phyloP scores from a whole-genome alignment of 805 yeast species.

The Monosporozyma siamensis region DNA sequence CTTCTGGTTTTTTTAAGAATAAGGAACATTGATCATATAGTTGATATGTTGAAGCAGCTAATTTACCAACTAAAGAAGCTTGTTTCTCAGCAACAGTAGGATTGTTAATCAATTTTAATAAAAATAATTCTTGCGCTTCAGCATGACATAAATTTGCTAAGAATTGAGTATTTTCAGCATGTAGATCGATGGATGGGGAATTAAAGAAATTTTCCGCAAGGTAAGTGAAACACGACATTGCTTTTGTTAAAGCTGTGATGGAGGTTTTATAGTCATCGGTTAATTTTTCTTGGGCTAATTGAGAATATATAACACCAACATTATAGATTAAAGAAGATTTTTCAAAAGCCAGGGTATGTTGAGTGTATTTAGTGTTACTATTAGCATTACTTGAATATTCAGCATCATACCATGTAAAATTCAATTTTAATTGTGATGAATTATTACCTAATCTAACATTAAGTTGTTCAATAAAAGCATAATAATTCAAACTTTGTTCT shows the following conservation, averaged over 20 bases:
- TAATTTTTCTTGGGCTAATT: constrained; percentile 35
- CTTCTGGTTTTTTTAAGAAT: constrained; percentile 34
- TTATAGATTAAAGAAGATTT: constrained; percentile 80
- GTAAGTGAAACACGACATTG: constrained; percentile 69
- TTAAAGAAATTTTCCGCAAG: constrained; percentile 75
- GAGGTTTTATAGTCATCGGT: constrained; percentile 47
- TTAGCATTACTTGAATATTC: constrained; percentile 34
- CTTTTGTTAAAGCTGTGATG: constrained; percentile 53
- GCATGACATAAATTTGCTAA: constrained; percentile 62
- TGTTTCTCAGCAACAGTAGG: constrained; percentile 36
- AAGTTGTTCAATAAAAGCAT: constrained; percentile 70
- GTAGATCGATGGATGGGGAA: constrained; percentile 76
- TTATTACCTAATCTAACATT: constrained; percentile 66
- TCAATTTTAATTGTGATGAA: constrained; percentile 43
- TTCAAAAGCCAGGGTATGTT: constrained; percentile 77
- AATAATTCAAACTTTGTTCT: constrained; percentile 49
- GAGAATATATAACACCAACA: constrained; percentile 54
- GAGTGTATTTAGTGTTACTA: constrained; percentile 40
- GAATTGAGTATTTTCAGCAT: constrained; percentile 57
- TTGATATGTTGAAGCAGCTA: constrained; percentile 53
- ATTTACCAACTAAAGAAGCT: constrained; percentile 63
- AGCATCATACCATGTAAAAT: constrained; percentile 78
- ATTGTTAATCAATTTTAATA: constrained; percentile 44
- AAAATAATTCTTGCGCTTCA: constrained; percentile 82
- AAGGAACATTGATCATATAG: constrained; percentile 46